Conservation (phyloP, 768 basidiomycete species). For the Suillus decipiens region DNA sequence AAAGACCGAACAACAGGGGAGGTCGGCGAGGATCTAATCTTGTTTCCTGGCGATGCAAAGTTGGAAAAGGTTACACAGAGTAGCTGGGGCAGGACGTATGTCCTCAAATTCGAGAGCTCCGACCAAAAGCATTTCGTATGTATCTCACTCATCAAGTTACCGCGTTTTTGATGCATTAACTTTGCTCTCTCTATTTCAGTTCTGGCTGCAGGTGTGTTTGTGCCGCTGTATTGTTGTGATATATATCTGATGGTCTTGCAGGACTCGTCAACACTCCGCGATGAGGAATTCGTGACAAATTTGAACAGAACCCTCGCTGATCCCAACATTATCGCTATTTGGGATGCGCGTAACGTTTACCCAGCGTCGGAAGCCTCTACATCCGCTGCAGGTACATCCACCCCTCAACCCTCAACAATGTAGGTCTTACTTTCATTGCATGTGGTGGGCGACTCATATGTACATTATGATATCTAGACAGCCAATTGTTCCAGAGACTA, state of each 20-base stretch:
- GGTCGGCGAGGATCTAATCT: constrained; percentile 78
- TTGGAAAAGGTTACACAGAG: constrained; percentile 76
- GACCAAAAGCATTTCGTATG: constrained; percentile 87
- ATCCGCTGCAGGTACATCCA: constrained; percentile 22
- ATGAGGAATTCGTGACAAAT: constrained; percentile 73
- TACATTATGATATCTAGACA: background rate
- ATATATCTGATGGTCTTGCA: constrained; percentile 27
- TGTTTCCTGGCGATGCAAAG: constrained; percentile 84
- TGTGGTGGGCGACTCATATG: background rate
- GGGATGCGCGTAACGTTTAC: constrained; percentile 47
- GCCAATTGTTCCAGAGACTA: background rate
- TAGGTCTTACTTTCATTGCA: constrained; percentile 16
- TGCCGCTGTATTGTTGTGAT: constrained; percentile 4
- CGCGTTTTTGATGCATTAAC: constrained; percentile 12
- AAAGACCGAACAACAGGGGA: constrained; percentile 65
- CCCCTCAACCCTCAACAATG: constrained; percentile 35
- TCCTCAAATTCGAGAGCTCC: constrained; percentile 90
- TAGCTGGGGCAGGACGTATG: constrained; percentile 69
- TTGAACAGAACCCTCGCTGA: constrained; percentile 72
- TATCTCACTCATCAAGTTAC: constrained; percentile 16
- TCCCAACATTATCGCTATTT: constrained; percentile 60
- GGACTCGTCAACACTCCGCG: constrained; percentile 68
- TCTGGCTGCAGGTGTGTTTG: constrained; percentile 78
- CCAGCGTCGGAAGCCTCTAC: constrained; percentile 50
- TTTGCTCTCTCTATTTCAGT: constrained; percentile 44